Evolutionary conservation across 805 yeast species (phyloP).

Genomic region (Suhomyces tanzawaensis): DNA sequence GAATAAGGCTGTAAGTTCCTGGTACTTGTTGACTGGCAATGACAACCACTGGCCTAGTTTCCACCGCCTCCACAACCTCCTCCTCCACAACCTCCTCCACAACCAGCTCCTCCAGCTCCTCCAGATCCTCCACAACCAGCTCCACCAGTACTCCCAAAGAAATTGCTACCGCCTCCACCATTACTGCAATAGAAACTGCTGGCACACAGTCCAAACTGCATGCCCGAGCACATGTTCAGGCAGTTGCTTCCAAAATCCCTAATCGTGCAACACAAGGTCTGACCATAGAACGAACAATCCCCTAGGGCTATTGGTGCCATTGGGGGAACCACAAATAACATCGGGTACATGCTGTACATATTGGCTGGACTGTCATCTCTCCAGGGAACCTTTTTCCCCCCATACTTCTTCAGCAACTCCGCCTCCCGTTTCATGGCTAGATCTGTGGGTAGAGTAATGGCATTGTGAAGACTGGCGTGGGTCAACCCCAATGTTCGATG

Average conservation of each 20-base stretch:
- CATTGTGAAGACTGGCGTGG: slow-evolving; percentile 16
- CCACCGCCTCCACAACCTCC: slow-evolving; percentile 5
- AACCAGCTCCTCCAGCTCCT: slow-evolving; percentile 8
- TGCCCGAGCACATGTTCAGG: not conserved
- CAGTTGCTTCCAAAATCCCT: slow-evolving; percentile 8
- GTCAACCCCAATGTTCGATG: slow-evolving; percentile 10
- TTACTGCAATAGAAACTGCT: not conserved
- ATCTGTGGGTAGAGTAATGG: slow-evolving; percentile 8
- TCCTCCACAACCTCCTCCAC: slow-evolving; percentile 6
- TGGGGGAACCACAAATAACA: slow-evolving; percentile 12
- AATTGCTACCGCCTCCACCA: not conserved
- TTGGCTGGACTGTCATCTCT: not conserved
- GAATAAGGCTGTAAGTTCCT: too few species aligned
- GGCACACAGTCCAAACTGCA: too few species aligned
- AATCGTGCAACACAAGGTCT: slow-evolving; percentile 9
- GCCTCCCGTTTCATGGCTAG: slow-evolving; percentile 3
- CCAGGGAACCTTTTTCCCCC: slow-evolving; percentile 3
- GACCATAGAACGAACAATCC: slow-evolving; percentile 6
- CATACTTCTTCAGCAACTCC: slow-evolving; percentile 4
- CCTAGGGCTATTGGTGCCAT: slow-evolving; percentile 2
- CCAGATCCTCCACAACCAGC: slow-evolving; percentile 9
- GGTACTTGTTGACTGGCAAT: too few species aligned
- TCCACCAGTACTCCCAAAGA: not conserved
- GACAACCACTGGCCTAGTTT: too few species aligned
- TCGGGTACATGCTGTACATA: slow-evolving; percentile 6